Evolutionary conservation across 345 rosid species (phyloP).

Genomic region (Orychophragmus violaceus): DNA sequence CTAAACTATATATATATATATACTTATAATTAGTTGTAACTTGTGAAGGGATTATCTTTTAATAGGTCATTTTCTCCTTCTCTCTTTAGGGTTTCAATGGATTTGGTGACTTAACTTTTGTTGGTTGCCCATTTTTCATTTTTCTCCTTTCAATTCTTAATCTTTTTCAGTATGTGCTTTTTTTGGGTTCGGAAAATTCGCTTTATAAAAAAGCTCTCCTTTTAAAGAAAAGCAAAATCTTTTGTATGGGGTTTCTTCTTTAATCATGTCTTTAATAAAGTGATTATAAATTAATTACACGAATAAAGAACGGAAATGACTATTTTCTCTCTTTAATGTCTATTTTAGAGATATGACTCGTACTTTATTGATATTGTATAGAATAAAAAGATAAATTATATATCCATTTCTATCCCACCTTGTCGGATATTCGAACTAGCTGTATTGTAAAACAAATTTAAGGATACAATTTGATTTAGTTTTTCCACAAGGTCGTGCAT

Average conservation of each 20-base stretch:
- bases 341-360: conserved; percentile 15
- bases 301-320: conserved; percentile 18
- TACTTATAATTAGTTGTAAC: conserved; percentile 14
- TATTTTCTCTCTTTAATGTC: conserved; percentile 6
- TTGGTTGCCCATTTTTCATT: conserved; percentile 14
- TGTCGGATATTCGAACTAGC: not conserved
- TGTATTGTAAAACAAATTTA: not conserved
- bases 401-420: conserved; percentile 26
- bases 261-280: conserved; percentile 42
- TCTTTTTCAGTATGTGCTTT: conserved; percentile 21
- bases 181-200: conserved; percentile 23
- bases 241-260: conserved; percentile 30
- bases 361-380: conserved; percentile 27
- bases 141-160: conserved; percentile 21
- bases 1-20: too few relatives aligned
- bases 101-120: conserved; percentile 37
- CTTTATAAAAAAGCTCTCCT: conserved; percentile 16
- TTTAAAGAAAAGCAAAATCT: conserved; percentile 33
- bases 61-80: conserved; percentile 1
- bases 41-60: conserved; percentile 26
- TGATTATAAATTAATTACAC: conserved; percentile 32
- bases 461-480: not conserved
- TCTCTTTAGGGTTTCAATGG: conserved; percentile 33
- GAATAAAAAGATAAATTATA: not conserved
- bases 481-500: not conserved